These are phyloP conservation scores for Coleophoma cylindrospora DNA, from an alignment of 2,329 filamentous ascomycete genomes.

Conservation along the genomic window DNA sequence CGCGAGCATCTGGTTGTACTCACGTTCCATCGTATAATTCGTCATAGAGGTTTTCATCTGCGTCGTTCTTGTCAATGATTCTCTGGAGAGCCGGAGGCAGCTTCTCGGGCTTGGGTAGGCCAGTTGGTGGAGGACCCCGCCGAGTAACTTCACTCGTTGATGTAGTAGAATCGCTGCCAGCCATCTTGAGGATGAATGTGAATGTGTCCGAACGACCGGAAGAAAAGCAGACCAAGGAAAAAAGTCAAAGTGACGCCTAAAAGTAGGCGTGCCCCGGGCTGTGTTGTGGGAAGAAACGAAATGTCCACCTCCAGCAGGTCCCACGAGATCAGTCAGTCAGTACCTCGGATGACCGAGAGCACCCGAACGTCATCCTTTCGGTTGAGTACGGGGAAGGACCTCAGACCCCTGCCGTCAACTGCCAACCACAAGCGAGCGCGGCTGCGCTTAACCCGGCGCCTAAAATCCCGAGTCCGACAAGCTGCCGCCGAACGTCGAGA, in stretches of 20 bases:
- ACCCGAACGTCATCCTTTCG: neutral
- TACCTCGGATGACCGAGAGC: neutral
- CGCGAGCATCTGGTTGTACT: conserved; percentile 33
- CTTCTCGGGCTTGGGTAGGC: conserved; percentile 28
- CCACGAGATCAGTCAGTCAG: neutral
- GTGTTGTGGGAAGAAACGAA: too few species aligned
- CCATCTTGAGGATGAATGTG: conserved; percentile 10
- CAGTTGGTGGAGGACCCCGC: conserved; percentile 16
- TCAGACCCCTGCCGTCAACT: too few species aligned
- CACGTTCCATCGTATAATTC: conserved; percentile 76
- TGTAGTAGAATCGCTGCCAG: conserved; percentile 19
- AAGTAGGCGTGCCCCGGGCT: too few species aligned
- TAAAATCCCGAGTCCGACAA: neutral
- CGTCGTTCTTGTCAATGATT: conserved; percentile 51
- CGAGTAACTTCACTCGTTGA: neutral
- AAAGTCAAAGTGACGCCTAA: too few species aligned
- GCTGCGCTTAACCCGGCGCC: neutral
- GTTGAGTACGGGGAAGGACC: too few species aligned
- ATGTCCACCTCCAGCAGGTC: too few species aligned
- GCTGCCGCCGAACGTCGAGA: conserved; percentile 7
- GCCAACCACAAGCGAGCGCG: neutral
- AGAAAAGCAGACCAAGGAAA: too few species aligned
- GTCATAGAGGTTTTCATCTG: conserved; percentile 71
- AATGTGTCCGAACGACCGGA: neutral
- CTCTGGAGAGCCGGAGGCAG: conserved; percentile 51